Evolutionary conservation across 306 rosid species (phyloP), one percentile per base, ranked within the genome.

Genomic region (Sicyos edulis): DNA sequence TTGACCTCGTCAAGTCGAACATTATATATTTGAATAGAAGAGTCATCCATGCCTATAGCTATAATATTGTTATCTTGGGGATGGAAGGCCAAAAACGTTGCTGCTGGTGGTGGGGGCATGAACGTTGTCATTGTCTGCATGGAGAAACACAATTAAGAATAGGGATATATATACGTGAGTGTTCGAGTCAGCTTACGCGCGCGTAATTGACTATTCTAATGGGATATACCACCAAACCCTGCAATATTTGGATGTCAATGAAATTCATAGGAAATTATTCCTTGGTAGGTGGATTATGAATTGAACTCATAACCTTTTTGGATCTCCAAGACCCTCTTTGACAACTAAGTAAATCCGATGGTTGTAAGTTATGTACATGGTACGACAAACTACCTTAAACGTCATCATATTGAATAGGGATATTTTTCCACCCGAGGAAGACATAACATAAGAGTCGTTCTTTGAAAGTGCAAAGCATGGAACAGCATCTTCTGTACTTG

Each of bases 341-440:
- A 40, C 45, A 8, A 40, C 9, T 40, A 40, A 6, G 45, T 40
- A 0, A 40, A 32, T 5, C 37, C 9, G 45, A 40, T 40, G 9
- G 8, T 40, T 40, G 45, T 0, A 37, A 37, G 7, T 78, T 21
- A 75, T 51, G 53, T 20, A 72, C 45, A 19, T 16, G 51, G 34
- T 71, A 72, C 75, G 73, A 75, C 17, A 22, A 67, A 32, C 69
- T 85, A 88, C 99, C 99, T 88, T 91, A 86, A 95, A 95, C 19
- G 99, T 95, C 99, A 95, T 95, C 99, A 95, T 95, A 82, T 95
- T 95, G 88, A 95, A 95, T 47, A 95, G 81, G 78, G 99, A 95
- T 82, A 95, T 91, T 84, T 95, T 95, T 13, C 99, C 99, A 64
- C 99, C 99, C 1, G 99, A 95, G 61, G 99, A 97, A 79, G 99